Evolutionary conservation across 2,329 filamentous ascomycete genomes (phyloP).

Genomic region (Penicillium frequentans): DNA sequence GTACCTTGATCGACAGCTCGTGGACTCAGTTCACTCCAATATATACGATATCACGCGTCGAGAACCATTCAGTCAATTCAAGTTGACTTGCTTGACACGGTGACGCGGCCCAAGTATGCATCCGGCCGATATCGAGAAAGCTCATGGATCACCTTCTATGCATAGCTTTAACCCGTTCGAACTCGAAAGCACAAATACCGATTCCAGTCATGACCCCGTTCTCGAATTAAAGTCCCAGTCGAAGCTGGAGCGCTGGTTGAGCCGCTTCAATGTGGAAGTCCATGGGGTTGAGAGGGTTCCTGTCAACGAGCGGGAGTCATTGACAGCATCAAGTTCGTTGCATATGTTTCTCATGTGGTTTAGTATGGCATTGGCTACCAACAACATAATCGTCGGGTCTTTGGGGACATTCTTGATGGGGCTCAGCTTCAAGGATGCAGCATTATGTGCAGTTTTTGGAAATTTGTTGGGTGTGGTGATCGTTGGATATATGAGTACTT

Average conservation of each 20-base stretch:
- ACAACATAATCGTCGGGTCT: conserved; percentile 45
- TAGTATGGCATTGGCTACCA: conserved; percentile 40
- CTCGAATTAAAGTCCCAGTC: conserved; percentile 7
- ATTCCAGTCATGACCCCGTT: conserved; percentile 10
- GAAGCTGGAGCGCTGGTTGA: conserved; percentile 24
- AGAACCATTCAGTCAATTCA: neutral
- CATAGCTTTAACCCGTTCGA: conserved; percentile 24
- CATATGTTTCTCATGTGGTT: conserved; percentile 41
- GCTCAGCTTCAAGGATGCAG: conserved; percentile 43
- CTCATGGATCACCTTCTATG: conserved; percentile 22
- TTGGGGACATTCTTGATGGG: conserved; percentile 41
- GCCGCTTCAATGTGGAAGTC: conserved; percentile 27
- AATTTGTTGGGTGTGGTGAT: conserved; percentile 33
- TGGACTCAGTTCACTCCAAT: neutral
- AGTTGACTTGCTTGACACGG: neutral
- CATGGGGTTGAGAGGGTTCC: conserved; percentile 30
- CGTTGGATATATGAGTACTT: conserved; percentile 44
- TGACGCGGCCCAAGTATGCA: conserved; percentile 13
- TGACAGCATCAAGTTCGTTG: conserved; percentile 26
- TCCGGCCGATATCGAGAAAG: conserved; percentile 28
- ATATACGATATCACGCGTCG: neutral
- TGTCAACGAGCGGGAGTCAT: conserved; percentile 26
- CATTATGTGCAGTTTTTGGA: conserved; percentile 40
- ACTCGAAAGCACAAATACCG: conserved; percentile 16
- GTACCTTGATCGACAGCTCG: neutral